These are phyloP conservation scores for Lasiosphaeria hispida DNA, from an alignment of 495 filamentous ascomycete genomes.

Conservation along the genomic window DNA sequence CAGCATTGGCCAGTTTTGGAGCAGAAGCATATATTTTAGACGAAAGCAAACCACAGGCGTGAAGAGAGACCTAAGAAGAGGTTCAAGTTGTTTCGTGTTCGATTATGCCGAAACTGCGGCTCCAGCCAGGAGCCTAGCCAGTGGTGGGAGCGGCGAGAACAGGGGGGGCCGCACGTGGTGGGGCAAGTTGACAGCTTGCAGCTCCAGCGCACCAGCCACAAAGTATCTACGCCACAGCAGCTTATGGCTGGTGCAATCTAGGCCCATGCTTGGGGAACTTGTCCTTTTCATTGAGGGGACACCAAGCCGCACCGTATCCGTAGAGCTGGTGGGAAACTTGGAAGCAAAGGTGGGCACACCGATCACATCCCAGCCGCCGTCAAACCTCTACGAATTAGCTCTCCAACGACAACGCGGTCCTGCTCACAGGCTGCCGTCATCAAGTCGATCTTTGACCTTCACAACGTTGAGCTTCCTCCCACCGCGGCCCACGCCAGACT, in stretches of 20 bases:
- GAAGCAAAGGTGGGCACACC: conserved; percentile 21
- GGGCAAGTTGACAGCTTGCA: background rate
- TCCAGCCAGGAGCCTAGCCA: no score
- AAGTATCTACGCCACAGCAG: conserved; percentile 13
- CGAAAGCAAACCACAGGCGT: no score
- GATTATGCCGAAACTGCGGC: no score
- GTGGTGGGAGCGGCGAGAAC: no score
- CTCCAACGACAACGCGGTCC: background rate
- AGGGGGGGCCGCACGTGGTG: no score
- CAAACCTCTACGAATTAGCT: conserved; percentile 1
- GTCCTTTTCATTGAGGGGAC: conserved; percentile 35
- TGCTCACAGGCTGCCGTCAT: background rate
- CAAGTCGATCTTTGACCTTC: background rate
- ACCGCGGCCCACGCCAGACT: no score
- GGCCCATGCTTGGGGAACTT: conserved; percentile 24
- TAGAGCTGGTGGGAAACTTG: conserved; percentile 17
- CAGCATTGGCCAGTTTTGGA: no score
- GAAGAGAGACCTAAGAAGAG: no score
- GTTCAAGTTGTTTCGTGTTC: no score
- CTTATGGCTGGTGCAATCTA: conserved; percentile 9
- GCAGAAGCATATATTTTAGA: no score
- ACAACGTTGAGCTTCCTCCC: no score
- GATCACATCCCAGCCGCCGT: conserved; percentile 11
- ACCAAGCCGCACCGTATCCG: conserved; percentile 17
- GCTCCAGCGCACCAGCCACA: conserved; percentile 16